Conservation (phyloP, 2,329 filamentous ascomycete genomes). For the Sordariomycetes sp. region DNA sequence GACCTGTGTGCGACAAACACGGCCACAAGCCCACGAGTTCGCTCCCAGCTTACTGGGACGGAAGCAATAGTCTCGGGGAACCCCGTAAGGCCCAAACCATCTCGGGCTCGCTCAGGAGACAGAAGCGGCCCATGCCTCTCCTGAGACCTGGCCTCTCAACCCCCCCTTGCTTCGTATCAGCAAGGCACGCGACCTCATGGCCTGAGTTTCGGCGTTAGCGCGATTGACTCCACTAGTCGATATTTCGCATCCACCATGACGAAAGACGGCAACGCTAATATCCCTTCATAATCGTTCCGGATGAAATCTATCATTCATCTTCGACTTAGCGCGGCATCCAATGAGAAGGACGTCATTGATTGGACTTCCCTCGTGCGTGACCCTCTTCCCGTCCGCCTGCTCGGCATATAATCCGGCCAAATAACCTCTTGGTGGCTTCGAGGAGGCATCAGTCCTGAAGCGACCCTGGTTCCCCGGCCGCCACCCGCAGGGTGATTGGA, state of each 20-base stretch:
- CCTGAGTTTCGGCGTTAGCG: neutral
- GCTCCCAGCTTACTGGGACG: too few relatives aligned
- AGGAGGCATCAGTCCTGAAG: neutral
- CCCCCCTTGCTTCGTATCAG: neutral
- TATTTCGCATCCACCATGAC: neutral
- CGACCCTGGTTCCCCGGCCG: neutral
- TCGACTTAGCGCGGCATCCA: neutral
- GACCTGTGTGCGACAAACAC: too few relatives aligned
- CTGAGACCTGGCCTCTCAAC: neutral
- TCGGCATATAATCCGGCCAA: slow-evolving; percentile 4
- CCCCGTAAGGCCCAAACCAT: too few relatives aligned
- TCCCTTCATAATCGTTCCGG: too few relatives aligned
- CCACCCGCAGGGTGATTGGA: neutral
- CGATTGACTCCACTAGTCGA: neutral
- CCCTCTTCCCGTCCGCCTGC: neutral
- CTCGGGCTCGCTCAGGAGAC: neutral
- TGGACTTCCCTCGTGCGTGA: neutral
- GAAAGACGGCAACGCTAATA: too few relatives aligned
- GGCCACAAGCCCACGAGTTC: too few relatives aligned
- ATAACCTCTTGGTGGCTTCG: neutral
- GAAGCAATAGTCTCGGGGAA: too few relatives aligned
- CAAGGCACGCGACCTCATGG: neutral
- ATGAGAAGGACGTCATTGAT: neutral
- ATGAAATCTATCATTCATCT: neutral
- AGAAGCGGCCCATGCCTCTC: neutral